phyloP scores from a whole-genome alignment of 352 stramenopile genomes.

The Globisporangium spinosum region DNA sequence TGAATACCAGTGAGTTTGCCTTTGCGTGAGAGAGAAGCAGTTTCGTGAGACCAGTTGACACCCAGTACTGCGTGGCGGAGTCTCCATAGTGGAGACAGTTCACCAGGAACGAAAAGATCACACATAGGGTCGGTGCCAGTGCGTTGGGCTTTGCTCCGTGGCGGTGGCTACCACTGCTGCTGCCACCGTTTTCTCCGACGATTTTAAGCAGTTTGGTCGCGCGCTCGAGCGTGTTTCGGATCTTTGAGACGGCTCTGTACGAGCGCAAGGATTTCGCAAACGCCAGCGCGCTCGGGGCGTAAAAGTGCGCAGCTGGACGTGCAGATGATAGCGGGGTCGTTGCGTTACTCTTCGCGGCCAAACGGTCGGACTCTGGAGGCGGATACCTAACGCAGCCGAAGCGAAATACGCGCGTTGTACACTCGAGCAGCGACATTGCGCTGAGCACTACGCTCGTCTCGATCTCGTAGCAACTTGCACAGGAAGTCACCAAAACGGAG shows the following conservation, averaged over 20 bases:
- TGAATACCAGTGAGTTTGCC: constrained; percentile 29
- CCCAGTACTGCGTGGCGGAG: constrained; percentile 30
- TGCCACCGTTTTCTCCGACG: constrained; percentile 23
- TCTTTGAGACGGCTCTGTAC: constrained; percentile 15
- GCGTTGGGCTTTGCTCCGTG: constrained; percentile 17
- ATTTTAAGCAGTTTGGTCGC: constrained; percentile 28
- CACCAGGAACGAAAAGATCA: constrained; percentile 26
- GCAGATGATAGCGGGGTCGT: neutral
- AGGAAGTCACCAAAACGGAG: constrained; percentile 27
- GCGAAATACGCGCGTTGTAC: constrained; percentile 35
- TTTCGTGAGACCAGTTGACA: constrained; percentile 18
- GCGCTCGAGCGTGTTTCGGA: constrained; percentile 24
- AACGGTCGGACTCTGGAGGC: neutral
- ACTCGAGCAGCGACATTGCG: constrained; percentile 35
- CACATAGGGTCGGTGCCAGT: constrained; percentile 23
- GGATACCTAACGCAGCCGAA: constrained; percentile 3
- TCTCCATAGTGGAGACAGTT: constrained; percentile 44
- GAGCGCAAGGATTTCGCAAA: constrained; percentile 26
- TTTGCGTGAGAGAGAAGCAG: constrained; percentile 29
- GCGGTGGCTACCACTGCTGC: neutral
- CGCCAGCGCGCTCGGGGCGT: constrained; percentile 8
- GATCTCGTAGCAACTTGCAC: constrained; percentile 29
- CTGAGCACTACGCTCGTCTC: constrained; percentile 34
- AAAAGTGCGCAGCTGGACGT: neutral
- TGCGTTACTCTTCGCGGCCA: neutral